Evolutionary conservation across 116 monocot genomes (phyloP).

Genomic region (Zostera marina): DNA sequence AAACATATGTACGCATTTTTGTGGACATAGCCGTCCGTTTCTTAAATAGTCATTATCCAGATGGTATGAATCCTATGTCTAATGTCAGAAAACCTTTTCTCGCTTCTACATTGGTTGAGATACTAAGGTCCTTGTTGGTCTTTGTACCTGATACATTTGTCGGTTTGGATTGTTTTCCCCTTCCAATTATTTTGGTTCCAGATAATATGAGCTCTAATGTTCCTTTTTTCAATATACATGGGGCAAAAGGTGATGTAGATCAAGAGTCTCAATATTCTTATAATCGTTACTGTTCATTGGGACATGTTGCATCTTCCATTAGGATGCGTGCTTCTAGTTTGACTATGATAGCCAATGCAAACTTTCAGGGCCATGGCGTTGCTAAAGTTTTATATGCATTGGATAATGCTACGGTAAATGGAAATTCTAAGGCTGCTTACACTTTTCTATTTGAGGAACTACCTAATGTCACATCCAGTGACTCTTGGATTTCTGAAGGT

Average conservation of each 20-base stretch:
- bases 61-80: conserved; percentile 13
- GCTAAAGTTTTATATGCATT: conserved; percentile 72
- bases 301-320: conserved; percentile 50
- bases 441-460: conserved; percentile 68
- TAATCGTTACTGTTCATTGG: conserved; percentile 48
- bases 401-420: conserved; percentile 58
- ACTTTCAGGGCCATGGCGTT: conserved; percentile 50
- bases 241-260: conserved; percentile 10
- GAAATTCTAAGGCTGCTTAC: conserved; percentile 60
- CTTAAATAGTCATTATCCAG: conserved; percentile 32
- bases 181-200: conserved; percentile 54
- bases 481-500: conserved; percentile 82
- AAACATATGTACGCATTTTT: conserved; percentile 65
- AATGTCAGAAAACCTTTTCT: conserved; percentile 28
- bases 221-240: conserved; percentile 14
- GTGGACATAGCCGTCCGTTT: conserved; percentile 54
- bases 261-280: conserved; percentile 30
- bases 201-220: conserved; percentile 18
- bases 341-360: conserved; percentile 56
- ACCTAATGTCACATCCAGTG: conserved; percentile 50
- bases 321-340: conserved; percentile 56
- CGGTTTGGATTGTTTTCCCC: conserved; percentile 71
- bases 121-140: conserved; percentile 68
- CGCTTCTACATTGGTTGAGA: conserved; percentile 38
- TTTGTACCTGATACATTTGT: conserved; percentile 81